phyloP scores from a whole-genome alignment of 2,329 filamentous ascomycete genomes.

The Pseudogymnoascus sp. region DNA sequence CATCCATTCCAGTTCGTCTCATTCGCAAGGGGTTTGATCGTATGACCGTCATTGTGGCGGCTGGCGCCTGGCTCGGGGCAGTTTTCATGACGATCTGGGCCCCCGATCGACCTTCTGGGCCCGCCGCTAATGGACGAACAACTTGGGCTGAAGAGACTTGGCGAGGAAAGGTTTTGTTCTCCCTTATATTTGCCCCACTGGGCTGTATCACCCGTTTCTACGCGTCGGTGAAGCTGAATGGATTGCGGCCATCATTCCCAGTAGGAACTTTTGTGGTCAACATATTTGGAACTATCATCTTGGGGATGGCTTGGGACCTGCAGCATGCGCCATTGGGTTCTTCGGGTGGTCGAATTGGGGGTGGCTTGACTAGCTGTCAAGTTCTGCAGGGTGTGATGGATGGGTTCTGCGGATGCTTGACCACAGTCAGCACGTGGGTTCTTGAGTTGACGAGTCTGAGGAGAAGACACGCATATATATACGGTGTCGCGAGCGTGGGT shows the following conservation, averaged over 20 bases:
- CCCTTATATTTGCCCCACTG: conserved; percentile 72
- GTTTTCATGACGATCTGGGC: conserved; percentile 64
- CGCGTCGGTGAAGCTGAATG: conserved; percentile 62
- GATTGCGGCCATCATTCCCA: conserved; percentile 58
- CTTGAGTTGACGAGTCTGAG: conserved; percentile 48
- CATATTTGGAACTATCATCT: conserved; percentile 62
- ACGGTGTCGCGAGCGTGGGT: conserved; percentile 54
- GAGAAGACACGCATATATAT: conserved; percentile 56
- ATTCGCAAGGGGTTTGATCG: conserved; percentile 57
- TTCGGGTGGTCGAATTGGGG: conserved; percentile 17
- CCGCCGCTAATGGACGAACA: not conserved
- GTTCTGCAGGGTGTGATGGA: conserved; percentile 59
- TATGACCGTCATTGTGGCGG: conserved; percentile 54
- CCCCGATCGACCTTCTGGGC: conserved; percentile 42
- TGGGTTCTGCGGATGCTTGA: conserved; percentile 59
- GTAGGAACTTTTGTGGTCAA: conserved; percentile 83
- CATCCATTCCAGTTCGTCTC: conserved; percentile 49
- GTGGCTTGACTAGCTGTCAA: conserved; percentile 54
- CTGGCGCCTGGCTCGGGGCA: conserved; percentile 70
- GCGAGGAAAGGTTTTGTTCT: conserved; percentile 68
- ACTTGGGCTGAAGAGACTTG: conserved; percentile 43
- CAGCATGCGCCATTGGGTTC: conserved; percentile 49
- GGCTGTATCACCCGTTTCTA: conserved; percentile 74
- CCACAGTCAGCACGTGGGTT: conserved; percentile 61
- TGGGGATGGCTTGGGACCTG: conserved; percentile 72